Conservation (phyloP, 2,329 filamentous ascomycete species). For the Cordyceps militaris region DNA sequence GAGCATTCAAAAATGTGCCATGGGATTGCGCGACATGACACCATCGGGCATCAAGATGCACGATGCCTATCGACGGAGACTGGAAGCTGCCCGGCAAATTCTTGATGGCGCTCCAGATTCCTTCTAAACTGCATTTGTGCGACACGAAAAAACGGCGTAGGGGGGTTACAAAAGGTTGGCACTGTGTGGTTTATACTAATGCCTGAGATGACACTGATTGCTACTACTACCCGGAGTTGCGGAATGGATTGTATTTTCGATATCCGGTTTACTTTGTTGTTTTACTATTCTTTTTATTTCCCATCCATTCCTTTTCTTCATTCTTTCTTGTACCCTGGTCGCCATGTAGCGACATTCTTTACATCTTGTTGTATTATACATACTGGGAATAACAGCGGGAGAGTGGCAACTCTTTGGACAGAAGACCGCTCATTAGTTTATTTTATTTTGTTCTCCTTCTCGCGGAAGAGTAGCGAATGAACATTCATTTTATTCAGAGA, state of each 20-base stretch:
- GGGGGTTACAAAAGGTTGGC: not conserved
- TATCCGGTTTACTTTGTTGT: conserved; percentile 9
- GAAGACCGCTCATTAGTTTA: not conserved
- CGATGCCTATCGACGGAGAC: conserved; percentile 58
- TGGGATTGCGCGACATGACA: conserved; percentile 49
- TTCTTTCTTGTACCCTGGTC: not conserved
- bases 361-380: conserved; percentile 8
- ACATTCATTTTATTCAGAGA: not conserved
- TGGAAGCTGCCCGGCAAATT: conserved; percentile 67
- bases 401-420: not conserved
- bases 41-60: conserved; percentile 46
- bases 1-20: conserved; percentile 52
- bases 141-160: conserved; percentile 2
- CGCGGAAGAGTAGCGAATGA: not conserved
- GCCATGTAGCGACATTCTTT: not conserved
- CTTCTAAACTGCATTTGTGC: not conserved
- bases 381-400: conserved; percentile 1
- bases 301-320: not conserved
- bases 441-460: not conserved
- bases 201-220: conserved; percentile 9
- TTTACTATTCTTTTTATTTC: conserved; percentile 2
- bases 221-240: conserved; percentile 9
- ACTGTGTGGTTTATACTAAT: not conserved
- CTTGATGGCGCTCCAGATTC: conserved; percentile 54
- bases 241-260: conserved; percentile 3